Evolutionary conservation across 257 asterid species (phyloP), one percentile per base, ranked within the genome.

Genomic region (Striga asiatica): DNA sequence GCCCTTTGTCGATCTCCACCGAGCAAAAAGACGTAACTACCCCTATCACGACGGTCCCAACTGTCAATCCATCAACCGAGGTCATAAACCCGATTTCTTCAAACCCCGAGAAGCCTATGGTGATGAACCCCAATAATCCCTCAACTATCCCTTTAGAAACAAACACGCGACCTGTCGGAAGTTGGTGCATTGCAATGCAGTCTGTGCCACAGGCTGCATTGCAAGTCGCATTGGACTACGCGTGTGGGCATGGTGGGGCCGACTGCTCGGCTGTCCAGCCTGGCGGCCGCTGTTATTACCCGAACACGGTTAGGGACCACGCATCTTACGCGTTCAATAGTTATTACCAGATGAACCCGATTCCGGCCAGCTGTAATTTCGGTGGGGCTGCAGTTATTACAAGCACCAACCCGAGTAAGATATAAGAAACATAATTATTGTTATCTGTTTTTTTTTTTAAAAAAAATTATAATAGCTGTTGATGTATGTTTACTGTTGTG

Each of bases 381-480:
- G 81, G 47, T 52, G 92, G 92, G 43, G 64, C 76, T 51, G 94
- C 92, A 24, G 67, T 81, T 54, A 66, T 83, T 3, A 81, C 92
- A 2, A 81, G 70, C 79, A 73, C 77, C 58, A 80, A 86, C 61
- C 96, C 96, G 10, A 86, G 94, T 86, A 66, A 80, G 78, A 25
- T 60, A 24, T 7, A 43, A 6, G 0, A 13, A 13, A 39, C 14
- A 2, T 37, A 10, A 37, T 10, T 0, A 39, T 39, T 1, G n/a
- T 37, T 39, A 39, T 53, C 41, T 29, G 6, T 10, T 29, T 29
- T 29, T 29, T 29, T 5, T 7, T 5, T 7, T 29, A 29, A 29
- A n/a, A n/a, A n/a, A n/a, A n/a, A n/a, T n/a, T n/a, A n/a, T 12
- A 22, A 9, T 23, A 22, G 55, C 20, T 50, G 8, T 24, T 35